Evolutionary conservation across 352 stramenopile species (phyloP), one percentile per base, ranked within the genome.

Genomic region (Phytopythium kandeliae): DNA sequence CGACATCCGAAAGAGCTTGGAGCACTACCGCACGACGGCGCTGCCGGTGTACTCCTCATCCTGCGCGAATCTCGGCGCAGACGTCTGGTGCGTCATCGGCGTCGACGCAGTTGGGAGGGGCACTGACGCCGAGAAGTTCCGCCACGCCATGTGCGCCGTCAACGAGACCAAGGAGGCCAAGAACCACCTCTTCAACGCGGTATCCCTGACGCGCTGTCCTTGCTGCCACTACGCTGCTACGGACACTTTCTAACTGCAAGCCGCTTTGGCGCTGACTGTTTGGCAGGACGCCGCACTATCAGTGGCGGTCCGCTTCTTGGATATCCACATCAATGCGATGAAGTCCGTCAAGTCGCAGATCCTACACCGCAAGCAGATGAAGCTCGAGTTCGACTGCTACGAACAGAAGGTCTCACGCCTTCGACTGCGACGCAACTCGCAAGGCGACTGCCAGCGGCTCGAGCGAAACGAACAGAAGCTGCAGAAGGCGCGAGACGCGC

Each of bases 281-380:
- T 35, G 24, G 8, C 48, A 89, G 78, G 75, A 87, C 24, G 75
- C 77, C 15, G 74, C 84, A 28, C 55, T 89, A 19, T 60, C 74
- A 2, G 73, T 75, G 10, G 78, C 79, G 3, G 28, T 88, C 13
- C 72, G 80, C 13, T 85, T 87, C 54, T 54, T 89, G 26, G 75
- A 85, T 42, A 86, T 86, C 48, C 76, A 88, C 52, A 76, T 89
- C 52, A 85, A 86, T 48, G 80, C 76, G 15, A 86, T 91, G 73
- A 80, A 82, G 52, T 85, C 72, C 2, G 72, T 80, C 37, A 72
- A 74, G 51, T 87, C 76, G 21, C 77, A 91, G 51, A 87, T 91
- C 43, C 71, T 73, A 16, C 57, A 79, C 58, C 72, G 76, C 34
- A 85, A 86, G 58, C 58, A 56, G 38, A 58, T 85, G 37, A 88